Base-by-base conservation (phyloP, 2,329 filamentous ascomycete species). In the Cryphonectria japonica region DNA sequence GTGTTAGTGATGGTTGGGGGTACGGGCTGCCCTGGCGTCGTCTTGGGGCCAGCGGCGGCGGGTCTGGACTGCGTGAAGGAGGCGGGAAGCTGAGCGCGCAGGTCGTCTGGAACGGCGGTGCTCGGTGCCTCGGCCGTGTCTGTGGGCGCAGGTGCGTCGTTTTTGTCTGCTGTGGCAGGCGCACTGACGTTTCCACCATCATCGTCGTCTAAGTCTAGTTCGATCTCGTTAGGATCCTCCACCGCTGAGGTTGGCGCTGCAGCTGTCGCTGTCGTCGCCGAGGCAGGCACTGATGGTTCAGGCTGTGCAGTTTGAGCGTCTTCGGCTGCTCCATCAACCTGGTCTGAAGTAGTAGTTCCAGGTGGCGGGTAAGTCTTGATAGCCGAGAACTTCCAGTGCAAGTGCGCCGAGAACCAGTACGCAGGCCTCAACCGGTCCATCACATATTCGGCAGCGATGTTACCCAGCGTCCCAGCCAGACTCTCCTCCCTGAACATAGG, bases 321-420 rank as follows among this genome's bases (percentile, higher is more conserved):
- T 34, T 76, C 75, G 4, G 59, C 62, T 14, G 70, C 59, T 6
- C 72, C 68, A 37, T 78, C 76, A 5, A 9, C 34, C 61, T 64
- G 22, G 13, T 34, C 54, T 19, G 54, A 0, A 32, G 54, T 14
- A 19, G 83, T 76, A 22, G 80, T 79, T 32, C 65, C 62, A 1
- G 78, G 75, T 1, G 76, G 68, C 1, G 80, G 74, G 70, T 89
- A 91, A n/a, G 74, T 82, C 78, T 88, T 91, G 73, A 89, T 79
- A 0, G 95, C 96, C 0, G 91, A 82, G 78, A 92, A 98, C 78
- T 95, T 97, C 83, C 92, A 91, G 80, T 99, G 96, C 82, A 98
- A 82, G 81, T 99, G 96, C 2, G 95, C 96, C 52, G 93, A 92
- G 79, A 98, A 98, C 96, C 96, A 99, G 79, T 94, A 92, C 0